Percentiles rank a stretch among this genome's conserved stretches.
Evolutionary conservation across 257 asterid species (phyloP).

Genomic region (Solanum sejunctum): DNA sequence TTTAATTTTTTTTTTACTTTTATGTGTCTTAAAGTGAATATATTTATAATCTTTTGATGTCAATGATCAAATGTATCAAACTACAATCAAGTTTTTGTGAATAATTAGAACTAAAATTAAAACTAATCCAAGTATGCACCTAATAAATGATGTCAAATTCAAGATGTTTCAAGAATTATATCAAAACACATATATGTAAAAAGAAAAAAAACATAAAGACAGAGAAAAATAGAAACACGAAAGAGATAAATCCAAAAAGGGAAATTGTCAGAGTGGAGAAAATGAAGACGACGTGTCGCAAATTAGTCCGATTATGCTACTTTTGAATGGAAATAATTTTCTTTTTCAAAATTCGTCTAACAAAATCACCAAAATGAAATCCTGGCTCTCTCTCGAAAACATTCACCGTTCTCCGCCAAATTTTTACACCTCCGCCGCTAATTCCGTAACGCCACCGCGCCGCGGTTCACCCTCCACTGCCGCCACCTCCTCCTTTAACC

Average conservation of each 20-base stretch:
- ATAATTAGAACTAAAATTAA: background rate
- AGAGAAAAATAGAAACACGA: background rate
- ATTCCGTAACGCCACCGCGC: background rate
- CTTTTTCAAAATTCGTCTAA: background rate
- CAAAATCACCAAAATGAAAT: conserved; percentile 7
- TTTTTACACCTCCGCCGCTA: background rate
- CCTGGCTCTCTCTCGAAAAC: conserved; percentile 5
- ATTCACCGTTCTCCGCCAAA: background rate
- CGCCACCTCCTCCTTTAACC: background rate
- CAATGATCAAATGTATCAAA: background rate
- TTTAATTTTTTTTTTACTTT: no score
- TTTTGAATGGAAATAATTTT: background rate
- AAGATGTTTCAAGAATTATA: background rate
- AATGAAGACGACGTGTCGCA: background rate
- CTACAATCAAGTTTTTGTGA: background rate
- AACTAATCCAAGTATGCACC: background rate
- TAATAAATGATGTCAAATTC: background rate
- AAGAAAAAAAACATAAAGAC: background rate
- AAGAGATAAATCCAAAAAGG: background rate
- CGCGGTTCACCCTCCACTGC: background rate
- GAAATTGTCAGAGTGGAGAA: background rate
- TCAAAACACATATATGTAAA: background rate
- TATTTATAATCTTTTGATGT: no score
- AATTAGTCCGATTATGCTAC: background rate
- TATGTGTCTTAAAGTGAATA: no score